A percentile compares a stretch with the other conserved stretches of the same genome.
Conservation (phyloP, 176 grass and related monocot species). For the Aegilops umbellulata region DNA sequence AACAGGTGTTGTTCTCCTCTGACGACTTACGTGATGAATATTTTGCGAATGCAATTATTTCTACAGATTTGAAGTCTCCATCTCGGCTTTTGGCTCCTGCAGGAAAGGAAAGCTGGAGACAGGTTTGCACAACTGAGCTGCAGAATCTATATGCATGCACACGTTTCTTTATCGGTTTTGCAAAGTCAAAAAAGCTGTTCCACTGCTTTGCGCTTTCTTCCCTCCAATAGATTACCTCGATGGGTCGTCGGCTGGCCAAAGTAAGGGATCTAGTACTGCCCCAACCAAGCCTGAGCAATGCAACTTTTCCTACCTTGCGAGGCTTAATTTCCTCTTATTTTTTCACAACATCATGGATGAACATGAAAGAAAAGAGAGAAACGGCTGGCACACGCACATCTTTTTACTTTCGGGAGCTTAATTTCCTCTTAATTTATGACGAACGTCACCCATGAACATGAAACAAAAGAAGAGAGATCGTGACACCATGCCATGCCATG, state of each 20-base stretch:
- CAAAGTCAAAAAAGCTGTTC: slow-evolving; percentile 36
- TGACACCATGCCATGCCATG: too few species aligned
- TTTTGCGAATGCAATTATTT: background rate
- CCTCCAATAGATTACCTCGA: background rate
- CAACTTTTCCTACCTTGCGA: too few species aligned
- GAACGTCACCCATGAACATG: background rate
- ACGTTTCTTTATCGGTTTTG: slow-evolving; percentile 23
- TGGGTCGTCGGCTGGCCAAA: too few species aligned
- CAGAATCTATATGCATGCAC: background rate
- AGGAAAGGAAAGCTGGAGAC: background rate
- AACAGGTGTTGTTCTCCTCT: slow-evolving; percentile 33
- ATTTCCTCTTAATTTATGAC: background rate
- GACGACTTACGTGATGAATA: slow-evolving; percentile 20
- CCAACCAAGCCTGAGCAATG: too few species aligned
- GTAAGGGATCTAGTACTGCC: too few species aligned
- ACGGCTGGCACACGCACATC: too few species aligned
- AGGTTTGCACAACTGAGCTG: slow-evolving; percentile 21
- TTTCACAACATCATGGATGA: background rate
- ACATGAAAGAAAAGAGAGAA: background rate
- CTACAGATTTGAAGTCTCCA: background rate
- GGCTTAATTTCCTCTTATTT: background rate
- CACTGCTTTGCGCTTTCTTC: background rate
- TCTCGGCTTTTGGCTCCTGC: slow-evolving; percentile 15
- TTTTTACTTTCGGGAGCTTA: background rate
- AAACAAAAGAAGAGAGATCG: background rate